Evolutionary conservation across 257 asterid species (phyloP), one percentile per base, ranked within the genome.

Genomic region (Paraleonurus japonicus): DNA sequence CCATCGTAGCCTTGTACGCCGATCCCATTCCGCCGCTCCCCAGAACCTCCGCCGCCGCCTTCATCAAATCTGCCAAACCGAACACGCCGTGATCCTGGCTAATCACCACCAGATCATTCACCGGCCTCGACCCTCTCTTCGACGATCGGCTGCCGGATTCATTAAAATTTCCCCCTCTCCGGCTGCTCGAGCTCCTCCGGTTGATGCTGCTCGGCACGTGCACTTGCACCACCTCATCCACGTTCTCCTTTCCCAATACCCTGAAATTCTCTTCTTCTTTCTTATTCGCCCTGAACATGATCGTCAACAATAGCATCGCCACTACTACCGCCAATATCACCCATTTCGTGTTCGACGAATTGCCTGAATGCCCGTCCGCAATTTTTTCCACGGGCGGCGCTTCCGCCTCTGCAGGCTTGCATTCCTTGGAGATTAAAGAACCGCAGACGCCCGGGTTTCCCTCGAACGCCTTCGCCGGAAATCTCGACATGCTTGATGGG

Each of bases 41-140:
- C 0, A 95, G 93, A 0, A 95, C 95, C 76, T 91, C 99, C 1
- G 99, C 98, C 12, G 96, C 95, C 1, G 98, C 99, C 85, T 88
- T 95, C 99, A 95, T 95, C 87, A 95, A 66, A 78, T 95, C 99
- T 26, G 80, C 83, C 73, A 95, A 39, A 48, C 93, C 96, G 23
- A 92, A 95, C 27, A 51, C 30, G 2, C 96, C 98, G 15, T 68
- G 89, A 22, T 83, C 92, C 1, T 88, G 93, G 6, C 89, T 95
- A 4, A 95, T 80, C 74, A 95, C 72, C 45, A 91, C 86, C 0
- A 92, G 86, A 22, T 89, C 98, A 0, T 81, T 74, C 35, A 64
- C 32, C 15, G 86, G 66, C 27, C 74, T 77, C 24, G 81, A 33
- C 8, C 83, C 76, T 26, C 71, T 74, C 61, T 67, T 86, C 0